phyloP scores from a whole-genome alignment of 2,329 filamentous ascomycete genomes.

The Bertia moriformis region DNA sequence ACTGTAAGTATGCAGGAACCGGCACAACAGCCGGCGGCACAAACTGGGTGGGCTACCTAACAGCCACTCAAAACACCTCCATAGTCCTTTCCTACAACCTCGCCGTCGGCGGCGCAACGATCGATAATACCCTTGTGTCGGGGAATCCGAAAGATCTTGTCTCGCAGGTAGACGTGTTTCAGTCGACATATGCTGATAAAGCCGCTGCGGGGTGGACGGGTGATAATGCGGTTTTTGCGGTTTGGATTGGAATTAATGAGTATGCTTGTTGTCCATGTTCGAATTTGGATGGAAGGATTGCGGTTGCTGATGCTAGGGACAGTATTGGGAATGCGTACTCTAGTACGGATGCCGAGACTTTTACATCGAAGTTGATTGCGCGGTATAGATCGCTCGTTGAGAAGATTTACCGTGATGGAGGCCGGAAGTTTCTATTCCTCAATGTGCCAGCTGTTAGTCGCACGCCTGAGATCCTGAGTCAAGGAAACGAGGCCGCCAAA shows the following conservation, averaged over 20 bases:
- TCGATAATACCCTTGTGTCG: constrained; percentile 19
- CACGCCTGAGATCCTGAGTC: neutral
- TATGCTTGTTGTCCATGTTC: constrained; percentile 9
- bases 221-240: neutral
- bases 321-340: neutral
- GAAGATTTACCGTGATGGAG: constrained; percentile 15
- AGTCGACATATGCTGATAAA: neutral
- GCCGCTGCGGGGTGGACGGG: constrained; percentile 6
- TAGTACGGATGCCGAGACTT: neutral
- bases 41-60: constrained; percentile 17
- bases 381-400: constrained; percentile 14
- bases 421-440: constrained; percentile 19
- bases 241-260: neutral
- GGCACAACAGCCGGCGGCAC: constrained; percentile 12
- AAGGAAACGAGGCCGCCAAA: neutral
- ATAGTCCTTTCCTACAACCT: constrained; percentile 18
- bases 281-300: neutral
- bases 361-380: constrained; percentile 12
- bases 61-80: constrained; percentile 12
- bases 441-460: constrained; percentile 15
- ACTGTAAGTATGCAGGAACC: constrained; percentile 8
- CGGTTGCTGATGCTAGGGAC: neutral
- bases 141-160: constrained; percentile 25
- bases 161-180: neutral
- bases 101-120: constrained; percentile 18